These are phyloP conservation scores for Saccharomycopsis oosterbeekiorum DNA, from an alignment of 805 yeast species.

Conservation along the genomic window DNA sequence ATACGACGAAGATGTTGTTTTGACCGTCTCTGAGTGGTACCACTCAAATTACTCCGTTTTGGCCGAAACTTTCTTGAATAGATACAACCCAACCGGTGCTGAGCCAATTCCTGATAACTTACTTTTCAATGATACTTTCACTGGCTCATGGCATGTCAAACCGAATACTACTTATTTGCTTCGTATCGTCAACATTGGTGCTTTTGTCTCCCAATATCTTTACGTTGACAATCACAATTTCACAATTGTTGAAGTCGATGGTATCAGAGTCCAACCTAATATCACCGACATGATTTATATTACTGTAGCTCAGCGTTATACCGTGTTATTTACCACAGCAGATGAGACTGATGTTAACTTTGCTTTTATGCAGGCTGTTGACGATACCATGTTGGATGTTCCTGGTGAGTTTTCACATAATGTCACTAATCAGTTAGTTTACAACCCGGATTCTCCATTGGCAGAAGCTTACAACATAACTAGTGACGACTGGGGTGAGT, in stretches of 20 bases:
- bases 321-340: conserved; percentile 69
- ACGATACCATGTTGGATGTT: conserved; percentile 72
- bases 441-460: conserved; percentile 35
- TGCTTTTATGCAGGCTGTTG: conserved; percentile 76
- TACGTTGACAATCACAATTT: conserved; percentile 83
- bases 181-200: conserved; percentile 78
- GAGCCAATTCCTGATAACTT: conserved; percentile 87
- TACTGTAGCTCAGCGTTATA: conserved; percentile 87
- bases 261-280: conserved; percentile 70
- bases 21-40: conserved; percentile 83
- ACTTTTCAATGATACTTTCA: conserved; percentile 72
- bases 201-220: conserved; percentile 83
- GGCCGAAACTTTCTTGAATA: conserved; percentile 45
- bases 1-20: conserved; percentile 68
- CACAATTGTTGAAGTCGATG: conserved; percentile 87
- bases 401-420: conserved; percentile 61
- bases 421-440: conserved; percentile 65
- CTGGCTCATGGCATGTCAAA: conserved; percentile 66
- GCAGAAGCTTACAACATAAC: conserved; percentile 30
- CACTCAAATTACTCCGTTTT: conserved; percentile 47
- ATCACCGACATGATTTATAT: conserved; percentile 64
- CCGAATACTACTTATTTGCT: conserved; percentile 80
- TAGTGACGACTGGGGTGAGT: conserved; percentile 32
- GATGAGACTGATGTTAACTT: conserved; percentile 52
- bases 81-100: conserved; percentile 93